These are phyloP conservation scores for Entomophthora muscae DNA, from an alignment of 371 early-diverging fungal species.

Conservation along the genomic window DNA sequence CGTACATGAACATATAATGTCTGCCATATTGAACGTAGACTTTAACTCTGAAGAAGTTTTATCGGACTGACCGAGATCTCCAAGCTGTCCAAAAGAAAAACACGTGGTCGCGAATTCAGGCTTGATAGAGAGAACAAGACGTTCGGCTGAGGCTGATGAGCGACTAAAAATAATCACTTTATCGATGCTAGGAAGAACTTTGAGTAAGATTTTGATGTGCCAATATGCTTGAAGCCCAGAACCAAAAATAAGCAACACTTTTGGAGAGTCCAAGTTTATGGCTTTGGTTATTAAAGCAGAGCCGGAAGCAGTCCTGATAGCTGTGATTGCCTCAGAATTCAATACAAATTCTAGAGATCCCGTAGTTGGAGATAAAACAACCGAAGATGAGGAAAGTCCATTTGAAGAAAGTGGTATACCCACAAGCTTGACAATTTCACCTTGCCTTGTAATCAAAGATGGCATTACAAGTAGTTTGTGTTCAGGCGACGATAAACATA, in stretches of 20 bases:
- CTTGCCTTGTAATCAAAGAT: background rate
- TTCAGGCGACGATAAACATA: background rate
- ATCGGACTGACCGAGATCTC: background rate
- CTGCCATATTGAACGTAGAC: conserved; percentile 15
- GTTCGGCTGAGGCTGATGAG: background rate
- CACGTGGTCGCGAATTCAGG: background rate
- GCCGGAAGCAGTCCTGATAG: conserved; percentile 38
- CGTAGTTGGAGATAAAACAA: background rate
- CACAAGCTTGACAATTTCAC: background rate
- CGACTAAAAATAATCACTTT: background rate
- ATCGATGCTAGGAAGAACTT: conserved; percentile 18
- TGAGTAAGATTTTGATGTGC: conserved; percentile 32
- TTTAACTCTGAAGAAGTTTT: background rate
- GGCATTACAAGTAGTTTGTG: background rate
- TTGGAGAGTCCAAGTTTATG: background rate
- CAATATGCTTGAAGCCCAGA: conserved; percentile 37
- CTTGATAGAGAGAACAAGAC: background rate
- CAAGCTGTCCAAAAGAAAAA: background rate
- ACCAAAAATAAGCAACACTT: conserved; percentile 29
- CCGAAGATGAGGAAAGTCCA: background rate
- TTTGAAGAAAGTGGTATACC: background rate
- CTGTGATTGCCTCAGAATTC: conserved; percentile 33
- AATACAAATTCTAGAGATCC: conserved; percentile 14
- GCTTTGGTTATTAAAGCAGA: conserved; percentile 31
- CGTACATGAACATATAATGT: conserved; percentile 40